Evolutionary conservation across 31 red algal genomes (phyloP), one percentile per base, ranked within the genome.

Genomic region (Endocladia muricata): DNA sequence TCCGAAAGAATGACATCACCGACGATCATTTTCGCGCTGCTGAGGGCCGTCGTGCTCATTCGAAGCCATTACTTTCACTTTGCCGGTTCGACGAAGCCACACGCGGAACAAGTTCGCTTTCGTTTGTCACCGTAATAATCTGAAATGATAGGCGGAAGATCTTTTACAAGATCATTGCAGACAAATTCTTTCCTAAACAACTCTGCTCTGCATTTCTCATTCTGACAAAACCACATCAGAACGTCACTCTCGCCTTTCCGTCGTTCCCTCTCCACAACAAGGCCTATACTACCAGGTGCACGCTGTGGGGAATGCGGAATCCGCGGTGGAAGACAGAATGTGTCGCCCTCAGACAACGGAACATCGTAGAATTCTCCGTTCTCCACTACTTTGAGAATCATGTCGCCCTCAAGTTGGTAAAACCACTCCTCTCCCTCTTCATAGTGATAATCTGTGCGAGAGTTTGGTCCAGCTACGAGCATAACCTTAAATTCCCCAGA

Each of bases 391-490:
- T 90, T 86, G 30, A 98, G 68, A 30, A 84, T 72, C 65, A 98
- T 85, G 15, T 84, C 69, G 26, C 96, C 96, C 41, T 92, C 84
- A 13, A 98, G 69, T 66, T 98, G 96, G 75, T 91, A 98, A 51
- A 94, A 98, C 73, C 81, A 88, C 55, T 98, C 96, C 62, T 98
- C 96, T 9, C 87, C 83, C 28, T 41, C 76, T 61, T 98, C 88
- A 0, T 89, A 56, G 65, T 98, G 96, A 62, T 95, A 98, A 61
- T 98, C 96, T 44, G 86, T 92, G 8, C 96, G 68, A 9, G 78
- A 72, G 82, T 98, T 98, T 3, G 96, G 96, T 3, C 96, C 96
- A 19, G 77, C 91, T 26, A 98, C 96, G 2, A 98, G 41, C 96
- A 98, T 98, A 31, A 98, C 91, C 44, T 92, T 87, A 71, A 98